Conservation (phyloP, 352 stramenopile species). For the Phytophthora pisi region DNA sequence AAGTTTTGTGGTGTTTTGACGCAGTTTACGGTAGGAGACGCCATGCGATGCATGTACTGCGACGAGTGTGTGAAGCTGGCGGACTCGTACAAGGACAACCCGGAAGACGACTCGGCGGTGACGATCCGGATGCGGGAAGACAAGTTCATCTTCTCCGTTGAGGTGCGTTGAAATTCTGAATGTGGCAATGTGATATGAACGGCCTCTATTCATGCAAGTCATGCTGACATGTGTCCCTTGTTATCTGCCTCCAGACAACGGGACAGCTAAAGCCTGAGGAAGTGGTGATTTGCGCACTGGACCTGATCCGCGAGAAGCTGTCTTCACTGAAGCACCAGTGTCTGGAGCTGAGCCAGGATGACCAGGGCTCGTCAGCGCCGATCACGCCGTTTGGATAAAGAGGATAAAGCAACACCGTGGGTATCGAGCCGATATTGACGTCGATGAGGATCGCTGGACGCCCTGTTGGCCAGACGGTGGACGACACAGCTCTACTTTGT, state of each 20-base stretch:
- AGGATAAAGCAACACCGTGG: slow-evolving; percentile 17
- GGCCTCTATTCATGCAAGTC: too few species aligned
- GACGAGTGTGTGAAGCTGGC: slow-evolving; percentile 95
- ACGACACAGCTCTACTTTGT: neutral
- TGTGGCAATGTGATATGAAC: too few species aligned
- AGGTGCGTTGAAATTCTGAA: slow-evolving; percentile 53
- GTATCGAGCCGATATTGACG: slow-evolving; percentile 23
- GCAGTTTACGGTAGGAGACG: slow-evolving; percentile 66
- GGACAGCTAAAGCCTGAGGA: slow-evolving; percentile 84
- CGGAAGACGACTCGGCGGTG: slow-evolving; percentile 95
- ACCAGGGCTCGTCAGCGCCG: slow-evolving; percentile 59
- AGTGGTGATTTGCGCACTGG: slow-evolving; percentile 86
- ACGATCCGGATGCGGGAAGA: slow-evolving; percentile 89
- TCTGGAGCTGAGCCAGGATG: slow-evolving; percentile 84
- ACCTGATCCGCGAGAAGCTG: slow-evolving; percentile 88
- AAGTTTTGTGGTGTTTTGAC: slow-evolving; percentile 1
- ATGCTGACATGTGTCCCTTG: too few species aligned
- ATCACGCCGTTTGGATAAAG: slow-evolving; percentile 87
- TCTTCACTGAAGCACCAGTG: slow-evolving; percentile 88
- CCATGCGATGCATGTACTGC: slow-evolving; percentile 94
- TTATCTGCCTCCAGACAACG: slow-evolving; percentile 54
- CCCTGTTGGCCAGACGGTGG: neutral
- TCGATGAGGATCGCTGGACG: slow-evolving; percentile 9
- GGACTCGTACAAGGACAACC: slow-evolving; percentile 94
- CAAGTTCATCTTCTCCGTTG: slow-evolving; percentile 97